These are phyloP conservation scores for Dichotomocladium elegans DNA, from an alignment of 371 early-diverging fungal genomes.

Conservation along the genomic window DNA sequence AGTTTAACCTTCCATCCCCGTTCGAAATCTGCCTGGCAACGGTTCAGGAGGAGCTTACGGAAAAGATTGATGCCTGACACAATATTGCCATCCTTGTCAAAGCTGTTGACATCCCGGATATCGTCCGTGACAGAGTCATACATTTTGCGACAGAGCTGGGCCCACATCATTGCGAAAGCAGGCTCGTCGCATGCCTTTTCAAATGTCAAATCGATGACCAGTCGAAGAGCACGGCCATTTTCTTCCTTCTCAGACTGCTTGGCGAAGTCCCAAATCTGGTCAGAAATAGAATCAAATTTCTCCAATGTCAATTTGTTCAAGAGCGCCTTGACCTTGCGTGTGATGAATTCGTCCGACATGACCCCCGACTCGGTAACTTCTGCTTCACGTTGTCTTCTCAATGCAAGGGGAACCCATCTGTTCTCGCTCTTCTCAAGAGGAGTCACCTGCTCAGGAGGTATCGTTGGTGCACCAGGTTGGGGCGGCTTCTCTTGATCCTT, in stretches of 20 bases:
- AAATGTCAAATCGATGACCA: constrained; percentile 80
- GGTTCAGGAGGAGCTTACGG: constrained; percentile 85
- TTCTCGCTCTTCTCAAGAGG: constrained; percentile 80
- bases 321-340: constrained; percentile 80
- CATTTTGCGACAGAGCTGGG: constrained; percentile 76
- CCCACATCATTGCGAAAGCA: constrained; percentile 86
- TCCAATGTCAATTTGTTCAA: constrained; percentile 95
- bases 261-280: constrained; percentile 77
- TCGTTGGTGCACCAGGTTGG: constrained; percentile 52
- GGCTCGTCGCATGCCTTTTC: constrained; percentile 95
- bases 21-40: constrained; percentile 90
- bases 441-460: constrained; percentile 62
- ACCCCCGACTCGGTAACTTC: constrained; percentile 23
- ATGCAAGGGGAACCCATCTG: constrained; percentile 75
- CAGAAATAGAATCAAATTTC: constrained; percentile 84
- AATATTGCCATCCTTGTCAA: constrained; percentile 46
- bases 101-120: constrained; percentile 47
- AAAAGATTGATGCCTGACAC: constrained; percentile 72
- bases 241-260: constrained; percentile 63
- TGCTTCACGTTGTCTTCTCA: constrained; percentile 18
- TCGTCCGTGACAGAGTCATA: constrained; percentile 51
- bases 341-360: constrained; percentile 57
- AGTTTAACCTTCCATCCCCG: constrained; percentile 70
- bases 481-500: constrained; percentile 10
- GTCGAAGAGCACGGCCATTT: constrained; percentile 66